Evolutionary conservation across 805 yeast genomes (phyloP), one percentile per base, ranked within the genome.

Genomic region (Candida loeiensis): DNA sequence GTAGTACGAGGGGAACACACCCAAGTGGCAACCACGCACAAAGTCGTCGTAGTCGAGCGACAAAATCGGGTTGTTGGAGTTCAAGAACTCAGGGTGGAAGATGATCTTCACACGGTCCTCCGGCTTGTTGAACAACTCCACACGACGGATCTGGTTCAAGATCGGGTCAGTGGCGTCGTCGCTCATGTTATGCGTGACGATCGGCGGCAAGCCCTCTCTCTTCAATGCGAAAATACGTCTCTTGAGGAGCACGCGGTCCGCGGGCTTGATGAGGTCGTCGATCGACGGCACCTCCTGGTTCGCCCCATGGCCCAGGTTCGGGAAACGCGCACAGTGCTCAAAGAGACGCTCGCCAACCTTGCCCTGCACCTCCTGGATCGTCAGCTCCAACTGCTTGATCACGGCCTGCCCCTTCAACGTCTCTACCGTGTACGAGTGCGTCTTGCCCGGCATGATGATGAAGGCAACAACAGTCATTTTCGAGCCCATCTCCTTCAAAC

Each of bases 1-100:
- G 59, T 91, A 91, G 67, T 91, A 91, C 0, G 96, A 88, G 36
- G 99, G 99, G 82, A 91, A 91, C 37, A 91, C 96, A 61, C 99
- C 99, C 63, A 93, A 70, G 64, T 91, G 98, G 61, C 97, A 90
- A 45, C 99, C 99, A 51, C 99, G 78, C 34, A 91, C 99, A 63
- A 91, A 91, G 62, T 91, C 99, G 61, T 91, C 99, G 62, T 91
- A 91, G 63, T 91, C 99, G 42, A 91, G 69, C 14, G 96, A 84
- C 58, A 91, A 73, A 43, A 91, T 85, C 38, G 99, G 98, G 66
- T 91, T 91, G 61, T 88, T 89, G 24, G 96, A 85, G 68, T 87
- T 91, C 53, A 91, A 76, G 60, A 91, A 91, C 64, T 93, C 99
- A 1, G 99, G 99, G 63, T 93, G 99, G 82, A 91, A 91, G 48